These are phyloP conservation scores for Pecoramyces ruminantium DNA, from an alignment of 192 early-diverging fungal species.

Conservation along the genomic window DNA sequence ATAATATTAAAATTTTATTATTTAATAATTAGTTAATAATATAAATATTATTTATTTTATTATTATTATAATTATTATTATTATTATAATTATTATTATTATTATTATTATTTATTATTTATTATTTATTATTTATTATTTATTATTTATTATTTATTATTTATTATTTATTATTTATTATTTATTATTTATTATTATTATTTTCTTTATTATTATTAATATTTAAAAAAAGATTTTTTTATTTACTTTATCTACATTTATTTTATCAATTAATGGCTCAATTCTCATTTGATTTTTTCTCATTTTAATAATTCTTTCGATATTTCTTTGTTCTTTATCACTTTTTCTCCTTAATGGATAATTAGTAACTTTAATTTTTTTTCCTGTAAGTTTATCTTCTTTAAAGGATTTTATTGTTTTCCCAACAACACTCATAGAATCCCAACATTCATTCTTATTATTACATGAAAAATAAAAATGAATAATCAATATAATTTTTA, in stretches of 20 bases:
- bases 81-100: too few species aligned
- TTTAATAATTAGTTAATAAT: background rate
- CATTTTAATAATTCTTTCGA: background rate
- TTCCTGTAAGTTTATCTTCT: background rate
- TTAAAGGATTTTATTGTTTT: conserved; percentile 2
- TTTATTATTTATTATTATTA: too few species aligned
- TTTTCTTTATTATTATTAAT: too few species aligned
- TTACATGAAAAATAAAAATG: too few species aligned
- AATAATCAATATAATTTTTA: too few species aligned
- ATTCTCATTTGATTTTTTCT: background rate
- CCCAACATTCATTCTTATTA: conserved; percentile 6
- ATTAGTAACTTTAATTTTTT: background rate
- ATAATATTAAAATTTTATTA: background rate
- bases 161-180: too few species aligned
- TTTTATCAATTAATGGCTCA: background rate
- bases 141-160: too few species aligned
- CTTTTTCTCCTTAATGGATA: background rate
- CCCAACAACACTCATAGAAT: conserved; percentile 3
- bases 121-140: too few species aligned
- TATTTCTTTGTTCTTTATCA: background rate
- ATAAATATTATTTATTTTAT: too few species aligned
- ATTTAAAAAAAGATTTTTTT: too few species aligned
- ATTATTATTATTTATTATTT: too few species aligned
- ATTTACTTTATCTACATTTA: background rate
- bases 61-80: background rate